Evolutionary conservation across 2,329 filamentous ascomycete genomes (phyloP), one percentile per base, ranked within the genome.

Genomic region (Cercospora janseana): DNA sequence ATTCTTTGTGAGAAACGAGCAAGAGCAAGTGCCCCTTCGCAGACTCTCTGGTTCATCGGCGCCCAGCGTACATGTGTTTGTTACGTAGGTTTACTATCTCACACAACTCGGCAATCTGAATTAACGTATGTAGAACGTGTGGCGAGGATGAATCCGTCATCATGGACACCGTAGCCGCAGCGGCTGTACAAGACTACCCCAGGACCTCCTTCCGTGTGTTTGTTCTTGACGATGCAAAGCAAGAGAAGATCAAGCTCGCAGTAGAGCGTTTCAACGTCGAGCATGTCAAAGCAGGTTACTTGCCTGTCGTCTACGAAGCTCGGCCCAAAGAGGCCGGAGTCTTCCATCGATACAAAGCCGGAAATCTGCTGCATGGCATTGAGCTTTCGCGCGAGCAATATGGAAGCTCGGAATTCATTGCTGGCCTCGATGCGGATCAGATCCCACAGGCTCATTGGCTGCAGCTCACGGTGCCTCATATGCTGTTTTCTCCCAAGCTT

Each of bases 361-460:
- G 51, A 10, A 57, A 57, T 32, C 28, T 57, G 9, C 42, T 38
- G 16, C 23, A 24, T 26, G 51, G 51, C 18, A 44, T 54, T n/a
- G n/a, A 26, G 2, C 20, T 46, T 3, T 49, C 38, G 4, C 13
- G 9, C 3, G 9, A 9, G 2, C n/a, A n/a, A 42, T 42, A 44
- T 32, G 37, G 37, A 21, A 32, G 35, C 66, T 81, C 15, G 75
- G 80, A 9, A 79, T 58, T 83, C 74, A 63, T 84, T 62, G 81
- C 80, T n/a, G 78, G 79, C 27, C 69, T 86, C 29, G 82, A 86
- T 61, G 82, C 81, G 15, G 82, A 86, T 62, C 85, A 86, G 82
- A 84, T 85, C 63, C 79, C 80, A 4, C 79, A 83, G 63, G 71
- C 70, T 46, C 69, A 78, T 40, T 85, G 80, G 80, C 72, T 85